phyloP scores from a whole-genome alignment of 2,329 filamentous ascomycete genomes.

The Periglandula ipomoeae region DNA sequence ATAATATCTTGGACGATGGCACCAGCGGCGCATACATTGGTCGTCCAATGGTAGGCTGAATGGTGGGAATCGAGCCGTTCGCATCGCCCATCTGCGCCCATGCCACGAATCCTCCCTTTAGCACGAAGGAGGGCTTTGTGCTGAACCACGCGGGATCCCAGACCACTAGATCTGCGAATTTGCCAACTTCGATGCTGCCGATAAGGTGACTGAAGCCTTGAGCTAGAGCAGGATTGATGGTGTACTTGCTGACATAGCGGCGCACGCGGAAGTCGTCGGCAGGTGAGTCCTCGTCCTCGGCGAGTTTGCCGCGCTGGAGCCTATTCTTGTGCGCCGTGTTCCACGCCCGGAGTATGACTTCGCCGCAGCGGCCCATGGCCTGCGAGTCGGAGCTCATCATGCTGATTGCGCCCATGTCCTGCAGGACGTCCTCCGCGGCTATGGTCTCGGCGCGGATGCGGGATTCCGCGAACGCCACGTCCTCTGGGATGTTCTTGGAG shows the following conservation, averaged over 20 bases:
- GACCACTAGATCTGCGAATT: slow-evolving; percentile 79
- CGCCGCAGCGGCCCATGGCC: slow-evolving; percentile 92
- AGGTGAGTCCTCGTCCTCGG: slow-evolving; percentile 68
- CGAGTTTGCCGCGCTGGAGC: slow-evolving; percentile 64
- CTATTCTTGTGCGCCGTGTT: slow-evolving; percentile 98
- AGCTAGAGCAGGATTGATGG: slow-evolving; percentile 83
- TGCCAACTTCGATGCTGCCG: slow-evolving; percentile 80
- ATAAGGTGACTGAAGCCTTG: slow-evolving; percentile 86
- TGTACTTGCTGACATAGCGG: slow-evolving; percentile 91
- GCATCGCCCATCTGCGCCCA: slow-evolving; percentile 79
- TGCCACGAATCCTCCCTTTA: slow-evolving; percentile 83
- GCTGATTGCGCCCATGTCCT: slow-evolving; percentile 88
- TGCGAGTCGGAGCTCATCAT: slow-evolving; percentile 98
- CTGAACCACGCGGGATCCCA: slow-evolving; percentile 85
- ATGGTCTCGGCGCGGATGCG: slow-evolving; percentile 95
- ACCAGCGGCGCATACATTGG: slow-evolving; percentile 78
- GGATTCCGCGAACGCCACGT: slow-evolving; percentile 89
- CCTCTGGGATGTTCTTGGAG: slow-evolving; percentile 85
- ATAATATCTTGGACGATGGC: slow-evolving; percentile 66
- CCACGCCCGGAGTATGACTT: slow-evolving; percentile 90
- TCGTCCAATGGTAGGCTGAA: slow-evolving; percentile 74
- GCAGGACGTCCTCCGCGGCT: slow-evolving; percentile 89
- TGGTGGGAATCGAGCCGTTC: slow-evolving; percentile 77
- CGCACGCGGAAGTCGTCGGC: slow-evolving; percentile 91
- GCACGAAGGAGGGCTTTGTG: slow-evolving; percentile 68